Base-by-base conservation (phyloP, 208 protist species). In the Porcisia deanei region DNA sequence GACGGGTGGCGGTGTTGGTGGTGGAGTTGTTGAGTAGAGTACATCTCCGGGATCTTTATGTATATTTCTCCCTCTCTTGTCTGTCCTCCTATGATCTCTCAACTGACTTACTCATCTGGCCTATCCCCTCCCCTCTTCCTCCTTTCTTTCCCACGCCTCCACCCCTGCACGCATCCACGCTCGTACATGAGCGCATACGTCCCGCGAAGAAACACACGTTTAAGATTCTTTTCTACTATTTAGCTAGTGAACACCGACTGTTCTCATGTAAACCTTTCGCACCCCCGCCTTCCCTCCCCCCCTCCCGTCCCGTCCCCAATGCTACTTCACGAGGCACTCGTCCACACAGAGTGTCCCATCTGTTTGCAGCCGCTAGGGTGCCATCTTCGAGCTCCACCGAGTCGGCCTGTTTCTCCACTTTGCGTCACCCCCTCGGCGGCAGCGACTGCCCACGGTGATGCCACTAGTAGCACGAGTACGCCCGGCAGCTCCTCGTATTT, bases 281-380 rank as follows among this genome's bases (percentile, higher is more conserved):
- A 52, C 5, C 10, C 10, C 10, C 10, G 5, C 47, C 8, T 52
- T 5, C 47, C 5, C 0, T 52, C 41, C 63, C 41, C 37, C 25
- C 63, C 41, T 59, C 6, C 41, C 63, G 37, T 47, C 20, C 41
- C 37, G 12, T 37, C 41, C 22, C 1, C 18, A 34, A 72, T 59
- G 68, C 68, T 59, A 16, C 53, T 72, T 34, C 68, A 72, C 53
- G 84, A 94, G 49, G 86, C 88, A 18, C 76, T 97, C 37, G 52
- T 80, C 18, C 45, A 66, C 1, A 73, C 86, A 3, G 90, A 97
- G 59, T 97, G 93, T 59, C 83, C 90, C 34, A 94, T 97, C 65
- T 97, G 93, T 65, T 75, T 97, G 66, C 87, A 94, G 74, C 75
- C 85, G 3, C 84, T 97, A 20, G 53, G 63, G n/a, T 75, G 61